Evolutionary conservation across 2,329 filamentous ascomycete species (phyloP).

Genomic region (Zasmidium citrigriseum): DNA sequence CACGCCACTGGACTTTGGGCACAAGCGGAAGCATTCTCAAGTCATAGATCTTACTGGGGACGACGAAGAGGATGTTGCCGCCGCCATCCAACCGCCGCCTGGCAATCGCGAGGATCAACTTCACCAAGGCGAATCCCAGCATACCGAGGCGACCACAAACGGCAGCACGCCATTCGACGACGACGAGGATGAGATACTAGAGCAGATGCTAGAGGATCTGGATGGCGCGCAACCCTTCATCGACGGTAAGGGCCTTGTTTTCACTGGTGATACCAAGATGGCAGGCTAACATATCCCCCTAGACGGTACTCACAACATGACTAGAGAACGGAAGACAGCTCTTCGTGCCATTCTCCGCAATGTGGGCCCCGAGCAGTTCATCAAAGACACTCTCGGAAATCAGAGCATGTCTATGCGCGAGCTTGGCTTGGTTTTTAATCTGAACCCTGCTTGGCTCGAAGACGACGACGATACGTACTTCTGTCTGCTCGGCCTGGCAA

Average conservation of each 20-base stretch:
- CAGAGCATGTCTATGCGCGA: constrained; percentile 75
- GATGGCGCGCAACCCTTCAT: constrained; percentile 1
- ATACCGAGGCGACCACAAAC: not conserved
- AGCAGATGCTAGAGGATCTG: not conserved
- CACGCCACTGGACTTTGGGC: constrained; percentile 16
- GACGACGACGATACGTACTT: constrained; percentile 73
- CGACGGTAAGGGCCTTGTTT: not conserved
- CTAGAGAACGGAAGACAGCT: constrained; percentile 11
- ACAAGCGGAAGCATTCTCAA: constrained; percentile 8
- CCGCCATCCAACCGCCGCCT: not conserved
- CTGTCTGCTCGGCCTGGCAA: constrained; percentile 71
- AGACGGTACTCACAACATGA: constrained; percentile 19
- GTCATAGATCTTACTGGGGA: constrained; percentile 9
- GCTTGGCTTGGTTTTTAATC: constrained; percentile 81
- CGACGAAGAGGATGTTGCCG: constrained; percentile 5
- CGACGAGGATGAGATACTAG: not conserved
- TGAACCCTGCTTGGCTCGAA: constrained; percentile 60
- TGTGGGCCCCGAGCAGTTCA: constrained; percentile 77
- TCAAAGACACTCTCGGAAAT: constrained; percentile 68
- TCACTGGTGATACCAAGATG: not conserved
- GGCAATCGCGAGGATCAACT: not conserved
- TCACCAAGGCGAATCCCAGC: not conserved
- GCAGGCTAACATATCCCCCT: constrained; percentile 10
- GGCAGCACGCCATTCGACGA: not conserved
- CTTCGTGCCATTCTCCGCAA: constrained; percentile 57